Conservation (phyloP, 2,329 filamentous ascomycete genomes). For the Pseudonectria buxi region DNA sequence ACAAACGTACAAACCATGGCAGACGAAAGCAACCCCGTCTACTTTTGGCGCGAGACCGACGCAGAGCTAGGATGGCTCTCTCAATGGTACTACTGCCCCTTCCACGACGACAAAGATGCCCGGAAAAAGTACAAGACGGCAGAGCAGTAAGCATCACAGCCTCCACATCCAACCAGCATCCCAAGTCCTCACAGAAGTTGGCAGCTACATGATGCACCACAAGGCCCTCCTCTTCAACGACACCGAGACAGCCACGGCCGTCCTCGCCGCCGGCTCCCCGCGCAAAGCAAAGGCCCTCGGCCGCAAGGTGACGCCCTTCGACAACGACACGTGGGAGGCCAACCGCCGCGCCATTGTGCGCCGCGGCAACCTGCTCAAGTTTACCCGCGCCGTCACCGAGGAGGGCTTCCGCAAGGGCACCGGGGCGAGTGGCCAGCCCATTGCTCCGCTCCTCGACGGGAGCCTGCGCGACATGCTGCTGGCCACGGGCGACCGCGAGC, state of each 20-base stretch:
- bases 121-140: constrained; percentile 40
- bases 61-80: constrained; percentile 48
- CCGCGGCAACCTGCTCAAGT: constrained; percentile 53
- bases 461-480: constrained; percentile 44
- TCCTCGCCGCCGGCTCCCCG: constrained; percentile 42
- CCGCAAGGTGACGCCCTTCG: constrained; percentile 46
- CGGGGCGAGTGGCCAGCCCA: constrained; percentile 9
- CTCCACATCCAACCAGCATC: too few species aligned
- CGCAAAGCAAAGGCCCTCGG: constrained; percentile 47
- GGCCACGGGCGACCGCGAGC: constrained; percentile 49
- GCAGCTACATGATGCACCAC: constrained; percentile 49
- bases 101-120: constrained; percentile 32
- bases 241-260: constrained; percentile 33
- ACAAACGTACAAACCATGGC: too few species aligned
- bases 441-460: constrained; percentile 26
- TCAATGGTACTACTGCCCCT: constrained; percentile 53
- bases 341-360: constrained; percentile 49
- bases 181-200: background rate
- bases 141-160: constrained; percentile 41
- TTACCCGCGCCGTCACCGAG: constrained; percentile 36
- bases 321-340: constrained; percentile 42
- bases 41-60: constrained; percentile 44
- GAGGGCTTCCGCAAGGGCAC: constrained; percentile 20
- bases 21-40: constrained; percentile 21
- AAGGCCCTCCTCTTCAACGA: constrained; percentile 47